Percentiles rank a stretch among this genome's conserved stretches.
phyloP scores from a whole-genome alignment of 2,329 filamentous ascomycete genomes.

The Fusarium albosuccineum region DNA sequence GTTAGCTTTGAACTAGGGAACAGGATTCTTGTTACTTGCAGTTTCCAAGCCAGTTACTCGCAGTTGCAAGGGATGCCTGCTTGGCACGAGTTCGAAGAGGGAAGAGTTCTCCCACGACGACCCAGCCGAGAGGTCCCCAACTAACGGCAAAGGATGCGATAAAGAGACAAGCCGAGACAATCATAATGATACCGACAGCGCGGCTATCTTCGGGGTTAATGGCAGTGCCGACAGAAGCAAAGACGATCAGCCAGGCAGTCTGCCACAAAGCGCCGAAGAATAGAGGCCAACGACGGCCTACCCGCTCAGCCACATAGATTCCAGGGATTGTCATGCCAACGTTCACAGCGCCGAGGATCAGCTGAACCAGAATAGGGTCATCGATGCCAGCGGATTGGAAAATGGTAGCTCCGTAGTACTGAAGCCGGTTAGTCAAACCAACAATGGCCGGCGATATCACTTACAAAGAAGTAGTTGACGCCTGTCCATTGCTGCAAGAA shows the following conservation, averaged over 20 bases:
- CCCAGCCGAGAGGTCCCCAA: constrained; percentile 78
- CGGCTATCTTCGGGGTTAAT: constrained; percentile 57
- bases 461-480: constrained; percentile 61
- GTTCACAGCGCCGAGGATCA: constrained; percentile 76
- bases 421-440: no score
- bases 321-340: constrained; percentile 74
- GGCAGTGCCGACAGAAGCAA: constrained; percentile 67
- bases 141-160: constrained; percentile 77
- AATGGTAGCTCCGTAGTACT: constrained; percentile 73
- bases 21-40: constrained; percentile 49
- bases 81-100: constrained; percentile 67
- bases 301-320: constrained; percentile 76
- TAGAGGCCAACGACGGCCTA: constrained; percentile 74
- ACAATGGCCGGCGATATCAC: no score
- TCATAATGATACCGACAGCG: constrained; percentile 73
- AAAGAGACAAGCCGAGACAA: constrained; percentile 79
- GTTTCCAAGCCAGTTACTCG: constrained; percentile 69
- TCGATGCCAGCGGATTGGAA: constrained; percentile 74
- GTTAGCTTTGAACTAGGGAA: neutral
- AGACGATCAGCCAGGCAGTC: constrained; percentile 73
- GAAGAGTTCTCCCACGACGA: constrained; percentile 74
- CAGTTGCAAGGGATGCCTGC: constrained; percentile 65
- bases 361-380: constrained; percentile 74
- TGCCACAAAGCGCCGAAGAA: constrained; percentile 76
- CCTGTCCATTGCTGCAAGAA: constrained; percentile 76